Evolutionary conservation across 2,329 filamentous ascomycete genomes (phyloP), one percentile per base, ranked within the genome.

Genomic region (Pseudocercospora fuligena): DNA sequence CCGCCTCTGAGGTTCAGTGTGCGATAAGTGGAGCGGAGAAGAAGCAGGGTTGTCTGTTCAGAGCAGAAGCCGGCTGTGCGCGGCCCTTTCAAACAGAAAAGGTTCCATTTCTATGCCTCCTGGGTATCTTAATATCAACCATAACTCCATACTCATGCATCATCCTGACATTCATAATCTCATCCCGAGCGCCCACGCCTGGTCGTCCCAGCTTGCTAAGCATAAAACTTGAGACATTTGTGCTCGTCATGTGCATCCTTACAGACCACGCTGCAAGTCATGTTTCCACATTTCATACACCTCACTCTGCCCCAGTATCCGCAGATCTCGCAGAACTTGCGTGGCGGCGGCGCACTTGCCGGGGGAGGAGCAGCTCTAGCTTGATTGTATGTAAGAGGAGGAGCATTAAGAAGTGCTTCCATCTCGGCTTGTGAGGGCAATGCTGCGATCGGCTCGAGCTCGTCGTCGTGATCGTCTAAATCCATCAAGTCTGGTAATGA

Each of bases 221-320:
- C 77, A 66, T 78, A 79, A 65, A 80, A 78, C 73, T 89, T 83
- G 65, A 88, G 86, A 68, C 92, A 85, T 72, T 89, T 90, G 72
- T 91, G 90, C 78, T 92, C 90, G 62, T 88, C 85, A 77, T 94
- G 92, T 68, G 86, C 83, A 74, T 88, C 88, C 73, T 93, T 83
- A 74, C 92, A 94, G 66, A 92, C 89, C 71, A 94, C 78, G 46
- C 90, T 91, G 77, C 92, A 94, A n/a, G 92, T 88, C 73, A 89
- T 84, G 54, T 86, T 87, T n/a, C 91, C 91, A 79, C 92, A 94
- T 81, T 91, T 92, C 77, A 89, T 86, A 80, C 92, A 94, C 78
- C 85, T 86, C 54, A 92, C 89, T 47, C 89, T 82, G 1, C 91
- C 92, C 91, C 92, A 94, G 79, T 93, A 94, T 14, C 92, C 92